phyloP scores from a whole-genome alignment of 306 rosid genomes.

The Lathyrus aphaca region DNA sequence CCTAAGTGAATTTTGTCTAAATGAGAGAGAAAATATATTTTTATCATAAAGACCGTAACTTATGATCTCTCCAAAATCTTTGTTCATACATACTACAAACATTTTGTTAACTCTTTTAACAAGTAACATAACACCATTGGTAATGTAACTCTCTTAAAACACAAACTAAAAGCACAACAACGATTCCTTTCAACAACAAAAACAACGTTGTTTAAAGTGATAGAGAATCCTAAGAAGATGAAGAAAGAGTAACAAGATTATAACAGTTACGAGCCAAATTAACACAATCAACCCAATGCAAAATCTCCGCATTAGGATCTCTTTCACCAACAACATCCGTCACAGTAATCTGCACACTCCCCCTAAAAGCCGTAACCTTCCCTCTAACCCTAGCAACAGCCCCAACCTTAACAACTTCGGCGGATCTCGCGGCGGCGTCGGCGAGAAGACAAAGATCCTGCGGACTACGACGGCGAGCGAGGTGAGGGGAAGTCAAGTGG shows the following conservation, averaged over 20 bases:
- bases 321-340: slow-evolving; percentile 71
- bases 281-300: slow-evolving; percentile 77
- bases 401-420: slow-evolving; percentile 43
- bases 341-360: slow-evolving; percentile 67
- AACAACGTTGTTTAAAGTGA: no score
- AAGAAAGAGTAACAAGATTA: slow-evolving; percentile 24
- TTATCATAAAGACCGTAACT: no score
- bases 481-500: slow-evolving; percentile 55
- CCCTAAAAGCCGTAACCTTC: slow-evolving; percentile 48
- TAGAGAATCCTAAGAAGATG: not conserved
- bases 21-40: no score
- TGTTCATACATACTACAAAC: not conserved
- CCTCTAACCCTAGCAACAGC: slow-evolving; percentile 74
- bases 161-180: not conserved
- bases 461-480: slow-evolving; percentile 53
- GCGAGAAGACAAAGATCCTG: slow-evolving; percentile 53
- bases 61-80: not conserved
- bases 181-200: no score
- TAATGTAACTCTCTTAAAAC: not conserved
- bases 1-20: no score
- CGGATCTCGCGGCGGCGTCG: slow-evolving; percentile 37
- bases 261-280: slow-evolving; percentile 68
- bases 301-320: slow-evolving; percentile 71
- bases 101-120: not conserved
- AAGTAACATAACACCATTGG: not conserved